Evolutionary conservation across 306 rosid species (phyloP), one percentile per base, ranked within the genome.

Genomic region (Inga leiocalycina): DNA sequence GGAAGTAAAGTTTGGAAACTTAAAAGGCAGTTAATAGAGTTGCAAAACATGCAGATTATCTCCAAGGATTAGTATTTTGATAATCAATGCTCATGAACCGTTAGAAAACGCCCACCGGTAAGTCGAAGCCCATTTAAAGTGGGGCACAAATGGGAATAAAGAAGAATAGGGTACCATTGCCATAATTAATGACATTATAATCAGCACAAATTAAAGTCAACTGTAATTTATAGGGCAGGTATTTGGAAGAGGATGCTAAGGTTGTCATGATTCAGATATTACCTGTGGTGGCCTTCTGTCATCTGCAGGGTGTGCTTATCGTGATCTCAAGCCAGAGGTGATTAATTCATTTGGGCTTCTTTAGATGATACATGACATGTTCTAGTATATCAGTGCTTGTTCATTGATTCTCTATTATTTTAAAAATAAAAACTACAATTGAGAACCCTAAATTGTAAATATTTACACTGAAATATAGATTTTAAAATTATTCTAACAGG

Each of bases 271-370:
- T 84, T 86, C 93, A 90, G 82, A 88, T 90, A 74, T 84, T 90
- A 75, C 86, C 89, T 45, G 89, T 84, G 10, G 93, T 90, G 43
- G 89, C 93, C 75, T 90, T 68, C 80, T 90, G 90, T 86, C 93
- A 90, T 77, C 90, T 84, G 57, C 93, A 90, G 78, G 93, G 93
- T 15, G 93, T 90, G 74, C 88, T 80, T 84, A 85, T 62, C 87
- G 87, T 22, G 92, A 91, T 75, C 89, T 91, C 83, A 91, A 87
- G 85, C 97, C 97, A 17, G 97, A 94, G 98, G 98, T 94, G 86
- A 78, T 64, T 46, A 39, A 39, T 39, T 39, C 43, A 39, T 10
- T 39, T 39, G 66, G 56, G 43, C 52, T 72, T 79, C 66, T 15
- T 72, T 39, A 22, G 51, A 27, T 71, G 61, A 56, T 10, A 34